phyloP scores from a whole-genome alignment of 2,329 filamentous ascomycete species.

The Cytospora schulzeri region DNA sequence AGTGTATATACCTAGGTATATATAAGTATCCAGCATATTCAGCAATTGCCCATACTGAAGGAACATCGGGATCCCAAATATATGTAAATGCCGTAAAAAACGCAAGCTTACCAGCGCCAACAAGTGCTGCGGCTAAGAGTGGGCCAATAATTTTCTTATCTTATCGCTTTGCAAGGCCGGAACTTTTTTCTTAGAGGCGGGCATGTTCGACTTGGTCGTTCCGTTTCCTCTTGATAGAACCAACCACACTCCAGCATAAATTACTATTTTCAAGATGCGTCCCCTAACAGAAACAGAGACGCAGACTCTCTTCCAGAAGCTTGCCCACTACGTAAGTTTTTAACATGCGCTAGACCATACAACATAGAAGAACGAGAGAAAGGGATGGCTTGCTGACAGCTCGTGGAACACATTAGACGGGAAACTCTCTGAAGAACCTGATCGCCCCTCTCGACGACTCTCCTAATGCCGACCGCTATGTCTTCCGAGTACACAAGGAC shows the following conservation, averaged over 20 bases:
- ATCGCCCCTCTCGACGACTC: constrained; percentile 72
- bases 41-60: no score
- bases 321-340: constrained; percentile 72
- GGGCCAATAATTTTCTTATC: constrained; percentile 9
- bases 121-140: constrained; percentile 4
- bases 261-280: constrained; percentile 62
- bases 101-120: neutral
- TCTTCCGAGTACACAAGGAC: constrained; percentile 80
- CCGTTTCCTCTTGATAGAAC: neutral
- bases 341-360: no score
- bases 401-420: constrained; percentile 49
- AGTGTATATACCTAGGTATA: neutral
- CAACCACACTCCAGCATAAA: neutral
- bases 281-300: constrained; percentile 79
- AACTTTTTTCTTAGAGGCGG: constrained; percentile 9
- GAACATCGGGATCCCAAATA: no score
- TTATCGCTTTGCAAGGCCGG: constrained; percentile 21
- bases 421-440: constrained; percentile 81
- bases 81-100: neutral
- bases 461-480: constrained; percentile 73
- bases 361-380: no score
- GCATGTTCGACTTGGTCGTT: neutral
- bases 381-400: neutral
- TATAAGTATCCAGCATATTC: no score
- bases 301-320: constrained; percentile 84